phyloP scores from a whole-genome alignment of 169 alveolate species.

The Eimeria zaria region DNA sequence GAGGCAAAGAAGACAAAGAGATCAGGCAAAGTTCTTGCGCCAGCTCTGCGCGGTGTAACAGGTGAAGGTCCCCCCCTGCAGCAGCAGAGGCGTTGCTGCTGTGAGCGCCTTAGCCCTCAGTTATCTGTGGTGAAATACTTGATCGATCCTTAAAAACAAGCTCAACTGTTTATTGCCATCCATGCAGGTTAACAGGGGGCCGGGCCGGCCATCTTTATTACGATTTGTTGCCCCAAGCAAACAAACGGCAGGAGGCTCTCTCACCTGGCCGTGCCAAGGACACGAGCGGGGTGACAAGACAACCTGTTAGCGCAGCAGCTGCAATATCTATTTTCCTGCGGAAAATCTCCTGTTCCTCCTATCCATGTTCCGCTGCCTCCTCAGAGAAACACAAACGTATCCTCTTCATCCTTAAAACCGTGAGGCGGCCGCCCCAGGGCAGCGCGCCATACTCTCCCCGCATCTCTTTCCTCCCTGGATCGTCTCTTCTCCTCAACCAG shows the following conservation, averaged over 20 bases:
- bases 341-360: conserved; percentile 28
- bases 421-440: conserved; percentile 75
- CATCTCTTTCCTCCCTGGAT: conserved; percentile 37
- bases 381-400: not conserved
- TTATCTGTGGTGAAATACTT: conserved; percentile 39
- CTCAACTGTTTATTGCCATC: conserved; percentile 6
- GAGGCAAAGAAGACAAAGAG: not conserved
- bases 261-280: conserved; percentile 66
- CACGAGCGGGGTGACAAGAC: conserved; percentile 51
- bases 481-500: conserved; percentile 26
- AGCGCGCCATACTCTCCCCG: conserved; percentile 66
- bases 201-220: conserved; percentile 50
- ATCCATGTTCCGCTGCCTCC: conserved; percentile 1
- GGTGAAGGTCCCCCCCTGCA: conserved; percentile 71
- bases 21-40: not conserved
- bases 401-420: conserved; percentile 34
- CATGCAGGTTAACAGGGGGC: conserved; percentile 52
- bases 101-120: conserved; percentile 30
- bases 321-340: conserved; percentile 36
- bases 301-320: conserved; percentile 26
- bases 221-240: conserved; percentile 21
- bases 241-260: conserved; percentile 53
- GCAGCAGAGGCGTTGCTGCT: conserved; percentile 57
- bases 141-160: not conserved
- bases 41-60: conserved; percentile 42